Evolutionary conservation across 2,329 filamentous ascomycete species (phyloP).

Genomic region (Emmonsia crescens): DNA sequence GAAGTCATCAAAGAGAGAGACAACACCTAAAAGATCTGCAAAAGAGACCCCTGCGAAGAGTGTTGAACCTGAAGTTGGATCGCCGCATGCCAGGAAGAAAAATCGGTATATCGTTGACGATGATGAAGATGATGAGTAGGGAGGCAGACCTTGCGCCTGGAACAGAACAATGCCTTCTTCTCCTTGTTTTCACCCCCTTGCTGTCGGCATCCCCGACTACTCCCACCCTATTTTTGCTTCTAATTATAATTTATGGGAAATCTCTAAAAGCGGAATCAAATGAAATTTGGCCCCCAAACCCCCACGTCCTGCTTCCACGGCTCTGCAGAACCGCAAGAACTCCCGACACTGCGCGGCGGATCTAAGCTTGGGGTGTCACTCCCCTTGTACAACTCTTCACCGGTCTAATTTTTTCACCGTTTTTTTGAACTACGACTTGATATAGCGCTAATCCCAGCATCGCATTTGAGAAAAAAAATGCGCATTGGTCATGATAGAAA

Average conservation of each 20-base stretch:
- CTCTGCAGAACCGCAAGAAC: not conserved
- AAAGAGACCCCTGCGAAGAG: slow-evolving; percentile 12
- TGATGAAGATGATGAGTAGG: slow-evolving; percentile 35
- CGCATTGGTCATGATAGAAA: not conserved
- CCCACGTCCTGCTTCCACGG: not conserved
- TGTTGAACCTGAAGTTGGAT: slow-evolving; percentile 14
- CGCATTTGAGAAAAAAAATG: not conserved
- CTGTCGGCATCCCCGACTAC: not conserved
- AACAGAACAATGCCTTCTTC: not conserved
- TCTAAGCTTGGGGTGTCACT: not conserved
- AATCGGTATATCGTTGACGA: slow-evolving; percentile 39
- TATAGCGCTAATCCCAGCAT: not conserved
- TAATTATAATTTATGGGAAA: not conserved
- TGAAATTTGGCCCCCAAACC: not conserved
- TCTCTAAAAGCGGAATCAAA: not conserved
- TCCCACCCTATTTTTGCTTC: not conserved
- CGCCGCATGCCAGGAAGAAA: slow-evolving; percentile 34
- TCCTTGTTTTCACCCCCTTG: not conserved
- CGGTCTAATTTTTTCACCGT: not conserved
- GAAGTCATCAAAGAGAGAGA: slow-evolving; percentile 17
- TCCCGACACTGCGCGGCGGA: not conserved
- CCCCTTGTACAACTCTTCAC: not conserved
- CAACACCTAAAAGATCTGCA: slow-evolving; percentile 14
- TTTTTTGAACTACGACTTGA: not conserved
- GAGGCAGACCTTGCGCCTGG: not conserved